Conservation (phyloP, 1,284 basidiomycete genomes). For the Ustilago loliicola region DNA sequence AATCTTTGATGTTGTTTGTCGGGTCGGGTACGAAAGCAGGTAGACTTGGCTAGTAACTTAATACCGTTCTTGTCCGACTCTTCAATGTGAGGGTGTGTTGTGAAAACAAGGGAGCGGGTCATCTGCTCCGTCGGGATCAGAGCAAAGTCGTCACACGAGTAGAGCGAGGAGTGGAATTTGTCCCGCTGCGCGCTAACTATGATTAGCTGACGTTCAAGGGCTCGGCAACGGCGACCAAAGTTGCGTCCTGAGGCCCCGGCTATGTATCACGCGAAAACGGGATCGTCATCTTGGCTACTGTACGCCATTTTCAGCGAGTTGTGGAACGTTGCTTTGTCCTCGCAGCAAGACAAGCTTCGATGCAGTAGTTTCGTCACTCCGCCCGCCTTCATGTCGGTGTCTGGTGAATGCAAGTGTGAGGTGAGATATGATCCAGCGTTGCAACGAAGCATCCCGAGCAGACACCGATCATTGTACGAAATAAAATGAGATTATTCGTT, state of each 20-base stretch:
- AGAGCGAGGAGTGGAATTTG: neutral
- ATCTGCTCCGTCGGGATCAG: neutral
- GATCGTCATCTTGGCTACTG: neutral
- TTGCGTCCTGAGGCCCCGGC: neutral
- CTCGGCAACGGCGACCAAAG: conserved; percentile 4
- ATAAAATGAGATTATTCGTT: too few relatives aligned
- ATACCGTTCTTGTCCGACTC: too few relatives aligned
- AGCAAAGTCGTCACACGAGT: neutral
- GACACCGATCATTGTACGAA: too few relatives aligned
- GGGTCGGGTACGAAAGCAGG: too few relatives aligned
- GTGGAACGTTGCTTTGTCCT: neutral
- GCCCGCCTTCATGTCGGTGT: neutral
- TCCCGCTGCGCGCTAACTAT: neutral
- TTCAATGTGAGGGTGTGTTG: neutral
- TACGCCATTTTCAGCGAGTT: neutral
- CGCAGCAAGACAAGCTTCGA: too few relatives aligned
- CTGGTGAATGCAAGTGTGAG: neutral
- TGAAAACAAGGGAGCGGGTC: neutral
- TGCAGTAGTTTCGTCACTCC: neutral
- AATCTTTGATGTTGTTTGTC: neutral
- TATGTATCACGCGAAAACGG: neutral
- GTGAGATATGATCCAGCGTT: too few relatives aligned
- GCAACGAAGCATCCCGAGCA: too few relatives aligned
- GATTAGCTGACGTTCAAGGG: conserved; percentile 1
- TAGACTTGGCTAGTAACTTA: too few relatives aligned